phyloP scores from a whole-genome alignment of 805 yeast genomes.

The Pichia kluyveri region DNA sequence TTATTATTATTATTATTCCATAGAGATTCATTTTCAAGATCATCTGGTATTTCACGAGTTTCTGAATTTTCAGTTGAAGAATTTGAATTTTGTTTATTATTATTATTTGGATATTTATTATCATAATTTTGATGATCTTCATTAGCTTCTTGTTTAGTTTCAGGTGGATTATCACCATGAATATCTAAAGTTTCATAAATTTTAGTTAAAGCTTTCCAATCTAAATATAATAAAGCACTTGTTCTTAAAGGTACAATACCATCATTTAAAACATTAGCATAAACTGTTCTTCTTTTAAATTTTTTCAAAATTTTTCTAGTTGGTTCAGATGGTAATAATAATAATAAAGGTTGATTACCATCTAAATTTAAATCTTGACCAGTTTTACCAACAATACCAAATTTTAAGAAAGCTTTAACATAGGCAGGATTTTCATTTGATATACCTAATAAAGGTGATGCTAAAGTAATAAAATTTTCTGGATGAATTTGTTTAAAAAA shows the following conservation, averaged over 20 bases:
- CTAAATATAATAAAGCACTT: constrained; percentile 74
- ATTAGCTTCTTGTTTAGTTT: not conserved
- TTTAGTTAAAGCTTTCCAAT: constrained; percentile 65
- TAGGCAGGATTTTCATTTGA: constrained; percentile 81
- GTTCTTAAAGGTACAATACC: constrained; percentile 95
- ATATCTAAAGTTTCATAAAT: constrained; percentile 28
- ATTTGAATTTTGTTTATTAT: not conserved
- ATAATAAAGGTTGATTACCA: constrained; percentile 54
- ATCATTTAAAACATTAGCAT: constrained; percentile 86
- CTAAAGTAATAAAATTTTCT: constrained; percentile 70
- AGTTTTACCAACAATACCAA: constrained; percentile 87
- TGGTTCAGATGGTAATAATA: constrained; percentile 68
- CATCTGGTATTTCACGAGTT: constrained; percentile 25
- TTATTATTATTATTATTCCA: not conserved
- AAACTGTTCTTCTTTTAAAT: constrained; percentile 67
- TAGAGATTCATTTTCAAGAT: constrained; percentile 9
- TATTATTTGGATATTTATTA: not conserved
- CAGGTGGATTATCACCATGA: not conserved
- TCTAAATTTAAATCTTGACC: constrained; percentile 81
- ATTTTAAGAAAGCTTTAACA: constrained; percentile 72
- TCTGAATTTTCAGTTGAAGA: too few relatives aligned
- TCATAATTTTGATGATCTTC: constrained; percentile 5
- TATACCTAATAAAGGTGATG: constrained; percentile 85
- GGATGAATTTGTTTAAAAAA: constrained; percentile 64
- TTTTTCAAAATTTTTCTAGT: constrained; percentile 52